Evolutionary conservation across 257 asterid genomes (phyloP), one percentile per base, ranked within the genome.

Genomic region (Primulina huaijiensis): DNA sequence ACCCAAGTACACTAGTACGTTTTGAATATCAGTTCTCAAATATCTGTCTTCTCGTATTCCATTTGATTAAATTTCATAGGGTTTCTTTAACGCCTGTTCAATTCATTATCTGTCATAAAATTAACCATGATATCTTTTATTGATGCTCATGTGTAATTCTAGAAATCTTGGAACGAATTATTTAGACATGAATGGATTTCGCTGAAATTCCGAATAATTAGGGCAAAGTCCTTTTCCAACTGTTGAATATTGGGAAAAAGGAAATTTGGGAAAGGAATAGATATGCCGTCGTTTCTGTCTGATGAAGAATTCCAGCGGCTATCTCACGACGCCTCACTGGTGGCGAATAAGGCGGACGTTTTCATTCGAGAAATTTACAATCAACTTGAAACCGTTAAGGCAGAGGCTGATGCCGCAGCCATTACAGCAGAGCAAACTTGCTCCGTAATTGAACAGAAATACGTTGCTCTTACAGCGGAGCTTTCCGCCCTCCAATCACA

Each of bases 351-450:
- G 87, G 99, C 99, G 23, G 99, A 94, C 67, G 84, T 82, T 2
- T 89, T 89, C 75, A 88, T 94, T 55, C 83, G 84, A 34, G 84
- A 79, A 21, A 80, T 93, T 0, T 79, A 84, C 79, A 82, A 76
- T 34, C 94, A 90, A 59, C 71, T 93, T 40, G 96, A 90, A 62
- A 86, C 89, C 35, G 89, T 86, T 62, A 89, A 79, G 80, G 96
- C 99, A 27, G 89, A 94, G 81, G 86, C 96, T 0, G 97, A 87
- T 65, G 97, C 97, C 55, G 83, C 95, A 19, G 81, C 96, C 20
- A 87, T 94, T 70, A 89, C 97, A 43, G 92, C 92, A 31, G 99
- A 94, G 71, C 99, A 94, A 69, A 86, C 90, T 0, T 89, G 96
- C 81, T 80, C 92, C 25, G 79, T 89, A 34, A 86, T 89, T 63